Evolutionary conservation across 2,329 filamentous ascomycete species (phyloP).

Genomic region (Pseudocercospora fijiensis): DNA sequence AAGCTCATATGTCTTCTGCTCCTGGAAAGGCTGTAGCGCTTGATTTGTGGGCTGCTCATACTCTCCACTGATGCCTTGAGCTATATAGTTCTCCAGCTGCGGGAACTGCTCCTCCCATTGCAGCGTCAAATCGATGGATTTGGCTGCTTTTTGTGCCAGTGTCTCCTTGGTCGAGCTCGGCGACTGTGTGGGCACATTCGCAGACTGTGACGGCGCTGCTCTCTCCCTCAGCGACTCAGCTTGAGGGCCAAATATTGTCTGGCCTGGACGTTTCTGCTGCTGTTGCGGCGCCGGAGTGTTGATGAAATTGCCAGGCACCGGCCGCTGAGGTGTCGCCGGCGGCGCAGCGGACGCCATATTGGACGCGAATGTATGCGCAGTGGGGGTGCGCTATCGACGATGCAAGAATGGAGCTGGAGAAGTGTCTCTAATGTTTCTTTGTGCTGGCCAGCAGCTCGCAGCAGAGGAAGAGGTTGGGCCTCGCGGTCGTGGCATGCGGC

Average conservation of each 20-base stretch:
- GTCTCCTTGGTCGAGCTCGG: constrained; percentile 17
- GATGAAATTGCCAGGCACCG: constrained; percentile 72
- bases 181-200: constrained; percentile 17
- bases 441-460: constrained; percentile 23
- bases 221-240: constrained; percentile 34
- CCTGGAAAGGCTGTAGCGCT: constrained; percentile 87
- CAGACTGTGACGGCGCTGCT: constrained; percentile 23
- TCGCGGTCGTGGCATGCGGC: constrained; percentile 17
- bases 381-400: constrained; percentile 9
- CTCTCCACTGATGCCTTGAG: constrained; percentile 81
- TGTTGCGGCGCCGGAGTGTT: constrained; percentile 63
- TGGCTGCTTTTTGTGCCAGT: constrained; percentile 76
- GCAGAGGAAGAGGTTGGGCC: constrained; percentile 10
- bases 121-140: constrained; percentile 77
- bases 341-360: constrained; percentile 33
- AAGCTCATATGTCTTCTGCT: constrained; percentile 80
- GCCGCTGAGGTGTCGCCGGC: constrained; percentile 63
- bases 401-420: neutral
- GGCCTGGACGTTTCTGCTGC: constrained; percentile 12
- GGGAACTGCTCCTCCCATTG: constrained; percentile 77
- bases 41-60: constrained; percentile 72
- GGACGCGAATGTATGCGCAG: neutral
- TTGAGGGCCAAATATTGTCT: constrained; percentile 37
- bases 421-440: neutral
- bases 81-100: constrained; percentile 83